Conservation (phyloP, 306 rosid genomes). For the Betula pendula region DNA sequence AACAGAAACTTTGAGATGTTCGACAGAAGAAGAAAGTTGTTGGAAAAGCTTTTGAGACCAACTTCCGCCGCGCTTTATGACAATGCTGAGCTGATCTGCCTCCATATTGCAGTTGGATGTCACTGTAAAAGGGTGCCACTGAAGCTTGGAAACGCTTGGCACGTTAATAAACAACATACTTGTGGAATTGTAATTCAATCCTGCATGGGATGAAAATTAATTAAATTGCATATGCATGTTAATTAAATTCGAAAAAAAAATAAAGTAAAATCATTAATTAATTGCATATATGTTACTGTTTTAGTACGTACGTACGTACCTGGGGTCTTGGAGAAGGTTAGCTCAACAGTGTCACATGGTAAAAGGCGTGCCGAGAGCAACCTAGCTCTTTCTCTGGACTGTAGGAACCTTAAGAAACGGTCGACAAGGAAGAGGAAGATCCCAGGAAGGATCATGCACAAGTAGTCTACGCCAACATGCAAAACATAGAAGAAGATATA, state of each 20-base stretch:
- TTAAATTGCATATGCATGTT: neutral
- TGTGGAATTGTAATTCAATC: constrained; percentile 55
- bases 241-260: too few relatives aligned
- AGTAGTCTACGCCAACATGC: constrained; percentile 54
- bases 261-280: too few relatives aligned
- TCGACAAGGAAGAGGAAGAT: constrained; percentile 70
- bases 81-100: constrained; percentile 44
- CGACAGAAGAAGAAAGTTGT: constrained; percentile 45
- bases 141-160: constrained; percentile 66
- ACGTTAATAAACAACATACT: constrained; percentile 67
- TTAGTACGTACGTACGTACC: too few relatives aligned
- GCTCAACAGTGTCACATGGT: constrained; percentile 50
- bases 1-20: constrained; percentile 59
- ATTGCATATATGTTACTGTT: too few relatives aligned
- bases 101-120: constrained; percentile 59
- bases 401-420: constrained; percentile 58
- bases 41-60: constrained; percentile 61
- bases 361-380: constrained; percentile 59
- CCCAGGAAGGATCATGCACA: constrained; percentile 61
- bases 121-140: constrained; percentile 87
- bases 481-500: constrained; percentile 57
- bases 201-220: constrained; percentile 36
- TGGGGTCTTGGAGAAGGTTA: constrained; percentile 57
- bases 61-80: constrained; percentile 51
- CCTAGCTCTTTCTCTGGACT: constrained; percentile 43